phyloP scores from a whole-genome alignment of 2,329 filamentous ascomycete species.

The Aspergillus puulaauensis region DNA sequence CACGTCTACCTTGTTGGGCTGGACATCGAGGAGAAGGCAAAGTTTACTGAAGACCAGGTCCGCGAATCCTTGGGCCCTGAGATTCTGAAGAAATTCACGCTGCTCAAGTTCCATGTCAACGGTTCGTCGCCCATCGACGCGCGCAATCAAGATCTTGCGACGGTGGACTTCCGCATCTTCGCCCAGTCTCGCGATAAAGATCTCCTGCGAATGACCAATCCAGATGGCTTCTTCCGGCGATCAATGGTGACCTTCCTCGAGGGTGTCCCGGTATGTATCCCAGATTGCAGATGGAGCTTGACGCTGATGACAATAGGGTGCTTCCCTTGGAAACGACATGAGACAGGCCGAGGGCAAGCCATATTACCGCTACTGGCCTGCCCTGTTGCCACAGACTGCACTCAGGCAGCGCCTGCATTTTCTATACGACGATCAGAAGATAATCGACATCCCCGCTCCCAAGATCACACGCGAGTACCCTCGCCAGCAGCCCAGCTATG shows the following conservation, averaged over 20 bases:
- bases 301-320: neutral
- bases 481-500: constrained; percentile 1
- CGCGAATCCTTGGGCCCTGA: neutral
- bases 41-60: neutral
- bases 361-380: constrained; percentile 8
- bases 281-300: neutral
- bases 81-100: neutral
- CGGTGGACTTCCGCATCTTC: constrained; percentile 4
- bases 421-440: neutral
- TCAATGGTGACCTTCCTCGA: constrained; percentile 4
- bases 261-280: neutral
- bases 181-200: constrained; percentile 4
- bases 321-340: constrained; percentile 10
- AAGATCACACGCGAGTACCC: neutral
- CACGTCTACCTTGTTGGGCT: neutral
- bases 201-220: constrained; percentile 2
- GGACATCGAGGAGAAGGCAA: neutral
- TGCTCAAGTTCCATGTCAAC: constrained; percentile 4
- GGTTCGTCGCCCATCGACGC: neutral
- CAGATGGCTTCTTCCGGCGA: neutral
- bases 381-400: constrained; percentile 2
- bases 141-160: constrained; percentile 1
- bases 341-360: constrained; percentile 5
- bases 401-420: neutral
- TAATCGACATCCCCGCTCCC: neutral